Evolutionary conservation across 2,329 filamentous ascomycete species (phyloP).

Genomic region (Parastagonospora avenae): DNA sequence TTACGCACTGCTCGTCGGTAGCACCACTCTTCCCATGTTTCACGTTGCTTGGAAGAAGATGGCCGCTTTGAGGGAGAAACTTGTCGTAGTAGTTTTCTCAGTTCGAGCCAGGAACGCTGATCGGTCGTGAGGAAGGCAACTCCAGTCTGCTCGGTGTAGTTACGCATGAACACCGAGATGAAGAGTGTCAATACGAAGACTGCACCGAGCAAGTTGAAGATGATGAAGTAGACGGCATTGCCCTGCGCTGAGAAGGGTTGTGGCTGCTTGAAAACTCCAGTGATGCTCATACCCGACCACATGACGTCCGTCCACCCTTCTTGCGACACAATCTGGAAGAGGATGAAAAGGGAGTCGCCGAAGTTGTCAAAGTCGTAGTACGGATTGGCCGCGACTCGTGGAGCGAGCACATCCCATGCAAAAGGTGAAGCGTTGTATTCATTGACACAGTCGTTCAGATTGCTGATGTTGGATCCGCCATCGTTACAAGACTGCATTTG

Average conservation of each 20-base stretch:
- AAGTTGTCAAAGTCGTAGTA: constrained; percentile 96
- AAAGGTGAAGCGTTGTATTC: constrained; percentile 80
- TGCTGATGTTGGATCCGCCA: constrained; percentile 58
- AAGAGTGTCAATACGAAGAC: constrained; percentile 97
- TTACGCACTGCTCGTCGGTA: constrained; percentile 94
- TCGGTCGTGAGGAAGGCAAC: constrained; percentile 95
- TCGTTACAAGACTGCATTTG: constrained; percentile 83
- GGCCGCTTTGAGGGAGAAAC: constrained; percentile 94
- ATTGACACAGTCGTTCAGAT: constrained; percentile 77
- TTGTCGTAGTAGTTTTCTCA: constrained; percentile 88
- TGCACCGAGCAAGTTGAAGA: constrained; percentile 94
- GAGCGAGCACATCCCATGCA: constrained; percentile 83
- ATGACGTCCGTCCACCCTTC: constrained; percentile 98
- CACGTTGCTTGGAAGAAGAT: constrained; percentile 72
- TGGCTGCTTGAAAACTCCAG: constrained; percentile 75
- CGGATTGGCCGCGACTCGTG: constrained; percentile 78
- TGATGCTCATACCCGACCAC: constrained; percentile 81
- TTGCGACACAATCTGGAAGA: constrained; percentile 98
- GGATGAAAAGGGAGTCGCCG: constrained; percentile 88
- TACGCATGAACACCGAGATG: constrained; percentile 99
- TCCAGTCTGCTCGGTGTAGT: constrained; percentile 97
- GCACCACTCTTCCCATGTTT: constrained; percentile 88
- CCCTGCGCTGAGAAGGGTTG: constrained; percentile 71
- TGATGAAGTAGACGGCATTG: constrained; percentile 91
- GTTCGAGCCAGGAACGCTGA: constrained; percentile 93